A percentile compares a stretch with the other conserved stretches of the same genome.
Evolutionary conservation across 2,329 filamentous ascomycete species (phyloP).

Genomic region (Lasiodiplodia hormozganensis): DNA sequence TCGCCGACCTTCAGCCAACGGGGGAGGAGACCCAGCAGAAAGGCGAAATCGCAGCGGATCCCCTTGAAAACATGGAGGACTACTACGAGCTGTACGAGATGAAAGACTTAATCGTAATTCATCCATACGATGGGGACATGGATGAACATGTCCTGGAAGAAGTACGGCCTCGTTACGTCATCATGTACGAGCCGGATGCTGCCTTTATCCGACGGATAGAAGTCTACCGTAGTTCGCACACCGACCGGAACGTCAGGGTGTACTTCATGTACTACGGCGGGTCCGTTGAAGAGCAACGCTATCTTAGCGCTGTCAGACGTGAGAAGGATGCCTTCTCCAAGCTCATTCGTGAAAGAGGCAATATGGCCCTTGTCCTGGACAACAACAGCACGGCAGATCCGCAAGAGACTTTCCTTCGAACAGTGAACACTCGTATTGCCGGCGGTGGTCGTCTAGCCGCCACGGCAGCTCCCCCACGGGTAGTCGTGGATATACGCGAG

Average conservation of each 20-base stretch:
- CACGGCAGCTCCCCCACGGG: constrained; percentile 84
- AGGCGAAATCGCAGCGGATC: constrained; percentile 76
- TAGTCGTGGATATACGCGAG: constrained; percentile 95
- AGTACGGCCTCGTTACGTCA: constrained; percentile 88
- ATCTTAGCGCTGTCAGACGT: constrained; percentile 84
- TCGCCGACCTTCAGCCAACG: constrained; percentile 83
- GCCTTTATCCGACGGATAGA: constrained; percentile 94
- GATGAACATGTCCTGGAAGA: constrained; percentile 98
- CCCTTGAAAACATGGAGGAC: constrained; percentile 88
- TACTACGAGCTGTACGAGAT: constrained; percentile 92
- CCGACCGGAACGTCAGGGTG: constrained; percentile 84
- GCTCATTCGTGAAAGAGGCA: constrained; percentile 90
- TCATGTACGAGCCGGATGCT: constrained; percentile 98
- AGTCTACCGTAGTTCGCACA: constrained; percentile 94
- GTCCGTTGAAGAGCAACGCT: constrained; percentile 94
- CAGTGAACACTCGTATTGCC: constrained; percentile 94
- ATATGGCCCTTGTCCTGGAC: constrained; percentile 86
- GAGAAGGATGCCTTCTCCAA: constrained; percentile 97
- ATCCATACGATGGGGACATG: constrained; percentile 93
- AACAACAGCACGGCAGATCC: constrained; percentile 77
- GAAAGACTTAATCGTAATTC: constrained; percentile 84
- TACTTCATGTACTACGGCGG: constrained; percentile 97
- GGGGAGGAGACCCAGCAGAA: constrained; percentile 79
- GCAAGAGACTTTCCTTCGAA: constrained; percentile 90
- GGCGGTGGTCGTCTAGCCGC: constrained; percentile 85